Evolutionary conservation across 2,329 filamentous ascomycete species (phyloP).

Genomic region (Paracoccidioides brasiliensis): DNA sequence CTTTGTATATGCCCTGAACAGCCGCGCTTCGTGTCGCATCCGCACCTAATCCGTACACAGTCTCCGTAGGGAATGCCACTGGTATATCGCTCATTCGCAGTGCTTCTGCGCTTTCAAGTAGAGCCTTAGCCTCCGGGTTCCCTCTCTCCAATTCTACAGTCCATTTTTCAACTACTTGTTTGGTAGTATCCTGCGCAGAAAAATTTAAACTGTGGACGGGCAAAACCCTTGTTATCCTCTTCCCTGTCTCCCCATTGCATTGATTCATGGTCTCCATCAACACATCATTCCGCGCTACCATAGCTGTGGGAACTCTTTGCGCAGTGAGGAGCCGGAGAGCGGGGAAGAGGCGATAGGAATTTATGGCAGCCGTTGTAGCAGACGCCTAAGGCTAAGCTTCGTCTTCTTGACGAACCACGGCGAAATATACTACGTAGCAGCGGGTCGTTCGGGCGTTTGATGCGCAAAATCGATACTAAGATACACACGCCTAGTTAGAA

Average conservation of each 20-base stretch:
- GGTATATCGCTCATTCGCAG: slow-evolving; percentile 56
- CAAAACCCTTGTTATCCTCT: slow-evolving; percentile 21
- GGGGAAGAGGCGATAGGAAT: neutral
- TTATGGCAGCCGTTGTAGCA: neutral
- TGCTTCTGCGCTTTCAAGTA: slow-evolving; percentile 53
- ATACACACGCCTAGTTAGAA: neutral
- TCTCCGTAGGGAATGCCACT: slow-evolving; percentile 94
- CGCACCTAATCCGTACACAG: slow-evolving; percentile 92
- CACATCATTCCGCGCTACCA: slow-evolving; percentile 1
- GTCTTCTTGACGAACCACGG: neutral
- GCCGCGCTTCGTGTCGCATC: slow-evolving; percentile 77
- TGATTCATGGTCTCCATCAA: neutral
- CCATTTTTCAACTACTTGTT: slow-evolving; percentile 28
- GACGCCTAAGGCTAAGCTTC: neutral
- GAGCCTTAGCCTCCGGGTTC: slow-evolving; percentile 36
- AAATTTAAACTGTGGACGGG: slow-evolving; percentile 27
- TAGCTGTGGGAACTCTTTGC: neutral
- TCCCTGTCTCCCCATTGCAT: neutral
- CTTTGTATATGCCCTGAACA: slow-evolving; percentile 81
- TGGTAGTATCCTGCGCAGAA: slow-evolving; percentile 19
- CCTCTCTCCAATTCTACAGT: slow-evolving; percentile 21
- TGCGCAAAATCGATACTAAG: neutral
- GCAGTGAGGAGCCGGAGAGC: neutral
- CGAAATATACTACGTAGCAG: neutral
- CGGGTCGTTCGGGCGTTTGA: neutral